Base-by-base conservation (phyloP, 768 basidiomycete species). In the Boletus coccyginus region DNA sequence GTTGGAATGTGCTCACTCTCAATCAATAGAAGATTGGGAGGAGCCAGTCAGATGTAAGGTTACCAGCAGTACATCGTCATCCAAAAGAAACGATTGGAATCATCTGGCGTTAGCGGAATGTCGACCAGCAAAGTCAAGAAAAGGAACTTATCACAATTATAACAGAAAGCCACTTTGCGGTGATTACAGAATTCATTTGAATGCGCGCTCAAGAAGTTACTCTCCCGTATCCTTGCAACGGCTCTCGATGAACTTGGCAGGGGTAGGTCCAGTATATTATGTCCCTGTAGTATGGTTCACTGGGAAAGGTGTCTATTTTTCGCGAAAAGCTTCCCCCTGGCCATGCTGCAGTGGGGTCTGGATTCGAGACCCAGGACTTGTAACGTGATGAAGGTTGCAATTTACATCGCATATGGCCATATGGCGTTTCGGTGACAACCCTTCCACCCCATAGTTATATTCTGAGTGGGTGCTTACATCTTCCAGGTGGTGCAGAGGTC, bases 1-100 rank as follows among this genome's bases (percentile, higher is more conserved):
- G 5, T 61, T 39, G 27, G 10, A 52, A 51, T 63, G 52, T 60
- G 50, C 11, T 24, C 35, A 14, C 19, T 33, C 27, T 53, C n/a
- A 39, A 7, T 46, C 39, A 33, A 32, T 17, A 27, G 27, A 27
- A 27, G 6, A 27, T 27, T 27, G 27, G 27, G 5, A 27, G 27
- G 6, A 5, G 27, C 27, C 27, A 6, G 27, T 27, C 27, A 27
- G 27, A 27, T 27, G 27, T 27, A 27, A 27, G 27, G 11, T 53
- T 31, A 12, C 7, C 9, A 16, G n/a, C 12, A 10, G 40, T 46
- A 48, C 7, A 4, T 35, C 27, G 7, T 33, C 17, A 40, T 29
- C 27, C 17, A 40, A 24, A 57, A 11, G 6, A 40, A 32, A 21
- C 29, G 9, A 1, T 16, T 33, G 19, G 29, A 10, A 41, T n/a